Percentiles rank a stretch among this genome's conserved stretches.
Evolutionary conservation across 805 yeast genomes (phyloP).

Genomic region (Ogataea zsoltii): DNA sequence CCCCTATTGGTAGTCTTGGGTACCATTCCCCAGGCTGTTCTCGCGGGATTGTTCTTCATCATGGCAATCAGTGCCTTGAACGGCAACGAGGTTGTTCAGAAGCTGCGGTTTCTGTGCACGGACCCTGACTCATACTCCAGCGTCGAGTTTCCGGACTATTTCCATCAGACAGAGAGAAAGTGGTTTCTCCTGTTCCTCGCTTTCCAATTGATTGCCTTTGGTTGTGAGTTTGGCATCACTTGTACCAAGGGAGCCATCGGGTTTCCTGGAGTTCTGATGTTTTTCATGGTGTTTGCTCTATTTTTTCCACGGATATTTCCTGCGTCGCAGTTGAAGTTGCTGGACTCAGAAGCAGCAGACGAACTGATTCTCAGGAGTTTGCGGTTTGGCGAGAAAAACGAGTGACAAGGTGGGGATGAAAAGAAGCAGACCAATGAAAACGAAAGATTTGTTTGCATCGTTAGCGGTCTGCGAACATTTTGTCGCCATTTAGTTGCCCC

Average conservation of each 20-base stretch:
- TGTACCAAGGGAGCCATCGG: constrained; percentile 91
- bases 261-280: constrained; percentile 81
- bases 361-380: constrained; percentile 34
- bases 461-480: no score
- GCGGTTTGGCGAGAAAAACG: constrained; percentile 13
- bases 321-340: constrained; percentile 51
- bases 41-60: constrained; percentile 88
- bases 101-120: constrained; percentile 61
- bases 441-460: no score
- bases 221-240: constrained; percentile 81
- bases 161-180: constrained; percentile 36
- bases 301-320: constrained; percentile 66
- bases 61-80: constrained; percentile 87
- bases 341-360: constrained; percentile 53
- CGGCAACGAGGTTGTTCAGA: constrained; percentile 61
- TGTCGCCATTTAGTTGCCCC: no score
- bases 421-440: no score
- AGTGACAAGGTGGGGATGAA: no score
- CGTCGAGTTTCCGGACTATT: constrained; percentile 22
- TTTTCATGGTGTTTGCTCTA: constrained; percentile 65
- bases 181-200: constrained; percentile 57
- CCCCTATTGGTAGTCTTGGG: constrained; percentile 83
- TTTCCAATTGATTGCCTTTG: constrained; percentile 67
- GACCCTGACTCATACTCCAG: constrained; percentile 45
- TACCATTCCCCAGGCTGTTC: constrained; percentile 86